Base-by-base conservation (phyloP, 1,284 basidiomycete genomes). In the Ustanciosporium gigantosporum region DNA sequence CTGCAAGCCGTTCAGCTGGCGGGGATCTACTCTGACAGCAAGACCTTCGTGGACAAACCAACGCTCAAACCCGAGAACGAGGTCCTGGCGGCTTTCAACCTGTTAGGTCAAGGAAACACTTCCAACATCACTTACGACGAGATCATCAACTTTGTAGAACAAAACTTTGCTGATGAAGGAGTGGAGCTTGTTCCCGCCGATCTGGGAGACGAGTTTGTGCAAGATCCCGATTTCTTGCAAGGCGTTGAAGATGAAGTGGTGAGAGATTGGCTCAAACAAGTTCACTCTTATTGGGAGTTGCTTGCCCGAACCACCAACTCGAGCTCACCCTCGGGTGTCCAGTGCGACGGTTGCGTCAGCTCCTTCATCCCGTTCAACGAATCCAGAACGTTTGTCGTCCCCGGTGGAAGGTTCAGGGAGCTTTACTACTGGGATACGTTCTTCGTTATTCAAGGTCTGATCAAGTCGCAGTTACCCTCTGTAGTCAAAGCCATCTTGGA, bases 141-240 rank as follows among this genome's bases (percentile, higher is more conserved):
- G 31, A 75, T 82, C 24, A 82, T 86, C 36, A 79, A 81, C 21
- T 94, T 92, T 69, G 83, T 91, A 27, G 82, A 90, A 46, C 76
- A 79, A n/a, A 84, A 90, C 78, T 93, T 94, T 70, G 79, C 81
- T 35, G 90, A 89, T 23, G 91, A 95, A 78, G 91, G 91, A 4
- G 84, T 85, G 9, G 91, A 94, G 76, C 83, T 94, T 13, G 81
- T 87, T 68, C 83, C 85, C 4, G 80, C 87, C 1, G 56, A 81
- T 14, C 48, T 58, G 2, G 49, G 92, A 3, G 53, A 84, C 4
- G 83, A 84, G 55, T 91, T 91, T 78, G 78, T 77, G 51, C 41
- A 79, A 0, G 80, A 79, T 25, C 90, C 91, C 0, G 76, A 84
- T 0, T 88, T 91, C 79, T 78, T 94, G 43, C 79, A 81, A 22